Evolutionary conservation across 2,329 filamentous ascomycete genomes (phyloP).

Genomic region (Pestalotiopsis sp.): DNA sequence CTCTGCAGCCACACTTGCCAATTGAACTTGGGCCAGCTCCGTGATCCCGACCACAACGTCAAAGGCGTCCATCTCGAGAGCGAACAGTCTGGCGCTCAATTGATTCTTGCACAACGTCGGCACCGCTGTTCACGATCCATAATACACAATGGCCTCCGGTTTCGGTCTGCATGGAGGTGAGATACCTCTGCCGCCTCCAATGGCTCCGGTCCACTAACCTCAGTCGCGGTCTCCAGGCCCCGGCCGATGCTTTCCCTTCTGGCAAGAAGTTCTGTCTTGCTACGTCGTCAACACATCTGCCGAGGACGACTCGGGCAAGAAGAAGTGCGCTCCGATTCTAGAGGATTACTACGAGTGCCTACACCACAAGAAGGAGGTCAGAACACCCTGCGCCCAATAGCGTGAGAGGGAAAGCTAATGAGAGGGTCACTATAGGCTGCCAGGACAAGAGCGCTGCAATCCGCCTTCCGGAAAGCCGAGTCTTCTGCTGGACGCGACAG

Average conservation of each 20-base stretch:
- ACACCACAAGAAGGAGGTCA: slow-evolving; percentile 98
- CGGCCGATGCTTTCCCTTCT: slow-evolving; percentile 95
- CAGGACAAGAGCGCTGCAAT: slow-evolving; percentile 77
- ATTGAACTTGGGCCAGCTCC: slow-evolving; percentile 14
- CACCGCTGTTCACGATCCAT: slow-evolving; percentile 1
- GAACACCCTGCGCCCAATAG: slow-evolving; percentile 14
- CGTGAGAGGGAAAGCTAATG: slow-evolving; percentile 11
- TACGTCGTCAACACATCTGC: slow-evolving; percentile 91
- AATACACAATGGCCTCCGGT: slow-evolving; percentile 71
- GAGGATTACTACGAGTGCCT: slow-evolving; percentile 99
- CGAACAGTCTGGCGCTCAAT: slow-evolving; percentile 14
- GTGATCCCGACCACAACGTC: slow-evolving; percentile 16
- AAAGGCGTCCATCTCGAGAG: slow-evolving; percentile 12
- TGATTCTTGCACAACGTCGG: slow-evolving; percentile 12
- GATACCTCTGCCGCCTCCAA: slow-evolving; percentile 33
- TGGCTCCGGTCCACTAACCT: slow-evolving; percentile 18
- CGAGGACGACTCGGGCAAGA: slow-evolving; percentile 79
- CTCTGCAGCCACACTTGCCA: slow-evolving; percentile 3
- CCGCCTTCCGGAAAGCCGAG: slow-evolving; percentile 81
- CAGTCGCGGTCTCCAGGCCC: slow-evolving; percentile 47
- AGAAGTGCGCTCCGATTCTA: slow-evolving; percentile 81
- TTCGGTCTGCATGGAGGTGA: slow-evolving; percentile 80
- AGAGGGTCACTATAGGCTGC: slow-evolving; percentile 60
- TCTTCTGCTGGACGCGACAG: slow-evolving; percentile 76
- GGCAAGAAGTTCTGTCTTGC: slow-evolving; percentile 98